Evolutionary conservation across 2,329 filamentous ascomycete species (phyloP).

Genomic region (Colletotrichum acutatum): DNA sequence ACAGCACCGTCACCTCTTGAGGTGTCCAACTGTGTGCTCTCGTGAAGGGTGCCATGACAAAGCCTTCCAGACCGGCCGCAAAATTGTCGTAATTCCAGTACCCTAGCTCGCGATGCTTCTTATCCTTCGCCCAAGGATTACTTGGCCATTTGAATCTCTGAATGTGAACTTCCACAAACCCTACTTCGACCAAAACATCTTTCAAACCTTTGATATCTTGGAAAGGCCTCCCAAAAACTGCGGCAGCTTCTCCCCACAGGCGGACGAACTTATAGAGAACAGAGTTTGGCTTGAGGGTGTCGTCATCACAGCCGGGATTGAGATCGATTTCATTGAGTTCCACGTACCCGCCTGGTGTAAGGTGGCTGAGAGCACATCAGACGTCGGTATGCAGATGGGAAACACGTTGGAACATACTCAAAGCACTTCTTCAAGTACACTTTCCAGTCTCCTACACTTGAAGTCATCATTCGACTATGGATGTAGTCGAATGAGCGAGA

Average conservation of each 20-base stretch:
- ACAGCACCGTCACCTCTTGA: slow-evolving; percentile 44
- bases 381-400: too few species aligned
- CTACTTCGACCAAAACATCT: slow-evolving; percentile 39
- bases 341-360: too few species aligned
- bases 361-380: too few species aligned
- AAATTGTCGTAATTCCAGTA: slow-evolving; percentile 46
- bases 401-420: too few species aligned
- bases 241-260: neutral
- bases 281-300: slow-evolving; percentile 44
- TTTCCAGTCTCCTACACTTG: slow-evolving; percentile 45
- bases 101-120: slow-evolving; percentile 47
- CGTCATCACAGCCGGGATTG: slow-evolving; percentile 52
- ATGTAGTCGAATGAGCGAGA: slow-evolving; percentile 52
- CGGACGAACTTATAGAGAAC: slow-evolving; percentile 39
- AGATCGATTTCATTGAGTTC: slow-evolving; percentile 55
- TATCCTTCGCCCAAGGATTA: slow-evolving; percentile 48
- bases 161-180: slow-evolving; percentile 45
- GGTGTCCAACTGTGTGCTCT: slow-evolving; percentile 42
- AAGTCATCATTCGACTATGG: slow-evolving; percentile 49
- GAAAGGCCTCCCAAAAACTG: neutral
- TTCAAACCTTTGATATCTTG: neutral
- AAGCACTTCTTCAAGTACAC: slow-evolving; percentile 48
- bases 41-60: slow-evolving; percentile 43
- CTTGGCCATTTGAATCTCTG: slow-evolving; percentile 41
- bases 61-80: slow-evolving; percentile 41